Evolutionary conservation across 108 stramenopile genomes (phyloP), one percentile per base, ranked within the genome.

Genomic region (Aurantiochytrium sp.): DNA sequence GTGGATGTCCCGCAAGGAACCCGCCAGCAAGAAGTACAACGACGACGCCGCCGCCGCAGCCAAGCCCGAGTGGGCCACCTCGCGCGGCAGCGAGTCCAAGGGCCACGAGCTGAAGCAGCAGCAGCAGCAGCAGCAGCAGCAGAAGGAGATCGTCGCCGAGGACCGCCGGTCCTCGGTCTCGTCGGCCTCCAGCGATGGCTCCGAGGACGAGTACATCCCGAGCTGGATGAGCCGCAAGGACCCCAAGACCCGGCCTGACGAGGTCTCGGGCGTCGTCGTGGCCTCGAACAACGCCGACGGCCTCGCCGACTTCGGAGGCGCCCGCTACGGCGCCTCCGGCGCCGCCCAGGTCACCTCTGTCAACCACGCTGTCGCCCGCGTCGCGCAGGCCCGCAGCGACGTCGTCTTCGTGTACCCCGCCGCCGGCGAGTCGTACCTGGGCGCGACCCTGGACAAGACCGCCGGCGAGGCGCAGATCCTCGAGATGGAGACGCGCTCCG

Each of bases 161-260:
- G 50, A 52, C 50, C 50, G 8, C 17, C 50, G 50, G 15, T 65
- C 59, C 19, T 30, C 27, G 22, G 59, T 34, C 59, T 65, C 59
- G 32, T 65, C 59, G 2, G 34, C 34, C 24, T 65, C 59, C 1
- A 54, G 53, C 53, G 59, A 65, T 30, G 59, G 19, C 32, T 65
- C 59, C 34, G 59, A 65, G 59, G 59, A n/a, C n/a, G n/a, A 65
- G 59, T 65, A 34, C 59, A 34, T 65, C 12, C 73, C 73, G 21
- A 81, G 73, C 73, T 81, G 73, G 73, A 81, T 81, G 73, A 81
- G 73, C 73, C 42, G 42, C 73, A 41, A 48, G 42, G 73, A 81
- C 42, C 73, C 73, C 42, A 41, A 81, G 73, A 81, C 73, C 45
- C 27, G 42, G 10, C 24, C 30, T 17, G 73, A 81, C 19, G 73